Base-by-base conservation (phyloP, 345 rosid genomes). In the Kandelia obovata region DNA sequence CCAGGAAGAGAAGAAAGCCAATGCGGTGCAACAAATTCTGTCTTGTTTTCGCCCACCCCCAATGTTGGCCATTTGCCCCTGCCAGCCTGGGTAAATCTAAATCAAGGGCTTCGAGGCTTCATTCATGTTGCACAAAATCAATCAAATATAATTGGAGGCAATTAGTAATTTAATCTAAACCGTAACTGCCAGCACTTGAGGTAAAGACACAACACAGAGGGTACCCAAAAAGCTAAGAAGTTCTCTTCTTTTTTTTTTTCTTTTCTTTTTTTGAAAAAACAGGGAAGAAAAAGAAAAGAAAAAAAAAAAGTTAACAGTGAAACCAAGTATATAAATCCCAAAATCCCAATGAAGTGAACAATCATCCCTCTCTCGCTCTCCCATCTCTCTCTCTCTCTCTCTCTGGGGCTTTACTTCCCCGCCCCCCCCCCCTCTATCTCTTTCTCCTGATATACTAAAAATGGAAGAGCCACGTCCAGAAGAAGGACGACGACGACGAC, bases 251-350 rank as follows among this genome's bases (percentile, higher is more conserved):
- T 0, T 32, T 32, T 6, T 32, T 0, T 32, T 32, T 32, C 5
- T 34, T 34, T 34, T 34, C 7, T 34, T 34, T 34, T 34, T 7
- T 0, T 34, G 28, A 25, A 56, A 56, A 56, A 56, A 56, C 16
- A 56, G 4, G 2, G 10, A 31, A 30, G 6, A 0, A 26, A 43
- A 31, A 63, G 28, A 63, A 26, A 7, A 26, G 21, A 3, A 19
- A 30, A 7, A 1, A 5, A 35, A 34, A 43, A 64, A 43, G 43
- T 56, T 47, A 57, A 58, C 23, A 26, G n/a, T 9, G 27, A 75
- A 60, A 65, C 66, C 61, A 67, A 26, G 72, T 86, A 84, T 86
- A 86, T 79, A 82, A 71, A 80, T 56, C 52, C 85, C 86, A 58
- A 78, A 76, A 3, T 61, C 75, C 49, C 65, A 58, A 28, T 73